These are phyloP conservation scores for Gynostemma pentaphyllum DNA, from an alignment of 306 rosid species.

Conservation along the genomic window DNA sequence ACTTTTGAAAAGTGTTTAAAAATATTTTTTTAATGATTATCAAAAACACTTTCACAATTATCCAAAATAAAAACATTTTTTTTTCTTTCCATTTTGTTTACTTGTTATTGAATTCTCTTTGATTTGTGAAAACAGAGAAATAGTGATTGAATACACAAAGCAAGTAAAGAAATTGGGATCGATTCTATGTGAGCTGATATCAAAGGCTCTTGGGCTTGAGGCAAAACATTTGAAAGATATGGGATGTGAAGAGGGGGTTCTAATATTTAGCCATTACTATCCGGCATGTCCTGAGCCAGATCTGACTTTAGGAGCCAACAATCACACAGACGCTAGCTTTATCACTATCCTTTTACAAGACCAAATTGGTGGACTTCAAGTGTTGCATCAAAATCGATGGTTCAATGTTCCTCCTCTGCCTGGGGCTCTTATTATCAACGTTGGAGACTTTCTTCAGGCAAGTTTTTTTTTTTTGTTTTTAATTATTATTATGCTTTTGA, in stretches of 20 bases:
- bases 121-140: conserved; percentile 34
- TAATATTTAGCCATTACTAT: conserved; percentile 32
- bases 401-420: background rate
- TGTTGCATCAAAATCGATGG: background rate
- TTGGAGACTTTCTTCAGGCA: conserved; percentile 5
- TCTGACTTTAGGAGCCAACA: conserved; percentile 26
- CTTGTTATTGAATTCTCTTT: no score
- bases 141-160: conserved; percentile 27
- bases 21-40: no score
- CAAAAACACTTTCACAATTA: no score
- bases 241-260: conserved; percentile 35
- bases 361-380: conserved; percentile 13
- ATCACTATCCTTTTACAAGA: conserved; percentile 7
- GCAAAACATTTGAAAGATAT: conserved; percentile 25
- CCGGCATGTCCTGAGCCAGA: conserved; percentile 57
- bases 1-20: no score
- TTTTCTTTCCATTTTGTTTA: no score
- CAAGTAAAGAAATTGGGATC: conserved; percentile 24
- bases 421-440: background rate
- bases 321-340: conserved; percentile 6
- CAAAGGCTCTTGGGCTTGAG: conserved; percentile 45
- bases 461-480: background rate
- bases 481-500: no score
- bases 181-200: conserved; percentile 29
- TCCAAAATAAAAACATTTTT: no score